phyloP scores from a whole-genome alignment of 2,329 filamentous ascomycete species.

The Pezicula rhizophila region DNA sequence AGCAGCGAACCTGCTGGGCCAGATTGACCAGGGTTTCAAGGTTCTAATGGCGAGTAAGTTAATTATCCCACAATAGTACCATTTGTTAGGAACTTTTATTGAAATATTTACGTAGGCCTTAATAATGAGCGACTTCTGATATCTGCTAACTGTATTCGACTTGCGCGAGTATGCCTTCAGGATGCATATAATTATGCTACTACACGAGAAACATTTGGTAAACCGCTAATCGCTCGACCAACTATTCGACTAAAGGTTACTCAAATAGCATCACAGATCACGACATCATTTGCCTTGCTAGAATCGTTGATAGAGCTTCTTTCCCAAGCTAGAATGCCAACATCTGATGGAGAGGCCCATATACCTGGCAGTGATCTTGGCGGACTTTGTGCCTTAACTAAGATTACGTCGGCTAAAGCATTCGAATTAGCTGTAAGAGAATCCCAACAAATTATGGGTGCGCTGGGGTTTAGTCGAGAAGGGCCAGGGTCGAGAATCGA shows the following conservation, averaged over 20 bases:
- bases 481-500: constrained; percentile 93
- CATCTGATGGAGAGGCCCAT: constrained; percentile 28
- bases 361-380: constrained; percentile 83
- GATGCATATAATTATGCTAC: constrained; percentile 91
- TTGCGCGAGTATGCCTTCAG: constrained; percentile 90
- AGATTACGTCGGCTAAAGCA: constrained; percentile 83
- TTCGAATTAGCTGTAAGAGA: constrained; percentile 96
- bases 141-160: constrained; percentile 89
- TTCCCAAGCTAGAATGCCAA: constrained; percentile 84
- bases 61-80: neutral
- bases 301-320: constrained; percentile 46
- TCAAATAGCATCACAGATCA: constrained; percentile 92
- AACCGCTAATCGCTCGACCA: constrained; percentile 88
- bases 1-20: constrained; percentile 90
- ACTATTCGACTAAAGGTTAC: constrained; percentile 94
- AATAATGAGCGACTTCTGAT: constrained; percentile 97
- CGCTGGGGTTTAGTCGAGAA: constrained; percentile 80
- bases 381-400: constrained; percentile 83
- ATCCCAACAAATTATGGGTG: constrained; percentile 94
- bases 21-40: constrained; percentile 94
- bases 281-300: constrained; percentile 68
- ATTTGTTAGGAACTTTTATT: neutral
- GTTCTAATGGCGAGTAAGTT: constrained; percentile 33
- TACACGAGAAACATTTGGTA: constrained; percentile 92
- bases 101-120: constrained; percentile 58